These are phyloP conservation scores for Syncephalastrum sp. DNA, from an alignment of 371 early-diverging fungal species.

Conservation along the genomic window DNA sequence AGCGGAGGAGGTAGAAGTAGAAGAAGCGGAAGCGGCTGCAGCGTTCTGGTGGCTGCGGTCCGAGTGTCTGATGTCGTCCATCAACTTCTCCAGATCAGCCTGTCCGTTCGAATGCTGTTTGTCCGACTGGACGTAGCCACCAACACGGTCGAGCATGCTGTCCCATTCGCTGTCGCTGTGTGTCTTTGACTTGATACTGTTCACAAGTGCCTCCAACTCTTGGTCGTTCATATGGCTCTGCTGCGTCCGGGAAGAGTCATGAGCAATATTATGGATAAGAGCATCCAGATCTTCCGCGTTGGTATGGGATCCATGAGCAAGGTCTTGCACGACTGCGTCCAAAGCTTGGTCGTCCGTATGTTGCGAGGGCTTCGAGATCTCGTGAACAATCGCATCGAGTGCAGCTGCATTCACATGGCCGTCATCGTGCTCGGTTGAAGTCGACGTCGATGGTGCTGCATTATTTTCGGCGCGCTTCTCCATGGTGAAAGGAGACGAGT, in stretches of 20 bases:
- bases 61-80: not conserved
- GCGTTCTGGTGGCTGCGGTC: not conserved
- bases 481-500: constrained; percentile 28
- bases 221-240: not conserved
- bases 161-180: too few relatives aligned
- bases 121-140: not conserved
- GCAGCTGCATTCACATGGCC: not conserved
- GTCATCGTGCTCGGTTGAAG: not conserved
- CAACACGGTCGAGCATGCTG: not conserved
- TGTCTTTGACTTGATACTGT: constrained; percentile 2
- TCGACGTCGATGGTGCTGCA: not conserved
- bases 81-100: not conserved
- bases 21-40: not conserved
- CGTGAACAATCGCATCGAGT: not conserved
- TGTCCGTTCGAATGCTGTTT: not conserved
- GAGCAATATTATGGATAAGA: not conserved
- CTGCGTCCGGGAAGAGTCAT: not conserved
- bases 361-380: not conserved
- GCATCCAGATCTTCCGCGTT: not conserved
- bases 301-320: not conserved
- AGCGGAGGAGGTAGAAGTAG: not conserved
- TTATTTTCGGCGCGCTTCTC: constrained; percentile 1
- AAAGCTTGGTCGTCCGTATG: not conserved
- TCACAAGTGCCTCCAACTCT: constrained; percentile 2
- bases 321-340: not conserved